A percentile compares a stretch with the other conserved stretches of the same genome.
Evolutionary conservation across 306 rosid species (phyloP).

Genomic region (Geum urbanum): DNA sequence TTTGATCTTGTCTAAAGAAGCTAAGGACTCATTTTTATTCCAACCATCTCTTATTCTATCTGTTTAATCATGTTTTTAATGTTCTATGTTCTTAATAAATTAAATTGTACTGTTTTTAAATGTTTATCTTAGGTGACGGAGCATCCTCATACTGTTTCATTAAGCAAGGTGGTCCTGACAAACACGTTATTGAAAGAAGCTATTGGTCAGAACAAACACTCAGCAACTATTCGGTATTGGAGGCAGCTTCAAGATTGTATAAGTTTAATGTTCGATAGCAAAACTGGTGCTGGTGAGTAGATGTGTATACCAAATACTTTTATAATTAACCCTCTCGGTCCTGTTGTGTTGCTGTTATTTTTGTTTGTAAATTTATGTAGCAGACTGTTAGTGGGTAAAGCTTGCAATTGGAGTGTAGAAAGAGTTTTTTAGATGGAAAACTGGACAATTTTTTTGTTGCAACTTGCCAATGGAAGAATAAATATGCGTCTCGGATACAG

Average conservation of each 20-base stretch:
- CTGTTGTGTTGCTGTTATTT: neutral
- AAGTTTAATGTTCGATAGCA: conserved; percentile 66
- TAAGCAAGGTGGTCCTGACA: conserved; percentile 63
- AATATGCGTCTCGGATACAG: neutral
- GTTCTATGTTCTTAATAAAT: conserved; percentile 17
- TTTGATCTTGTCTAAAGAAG: neutral
- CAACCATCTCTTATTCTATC: conserved; percentile 3
- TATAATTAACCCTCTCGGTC: neutral
- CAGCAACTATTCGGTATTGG: conserved; percentile 50
- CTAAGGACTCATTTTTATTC: neutral
- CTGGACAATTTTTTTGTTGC: neutral
- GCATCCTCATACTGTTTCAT: conserved; percentile 79
- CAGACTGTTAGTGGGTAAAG: neutral
- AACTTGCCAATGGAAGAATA: neutral
- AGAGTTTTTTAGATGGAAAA: neutral
- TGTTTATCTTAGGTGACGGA: conserved; percentile 64
- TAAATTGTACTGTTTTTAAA: neutral
- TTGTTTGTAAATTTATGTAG: neutral
- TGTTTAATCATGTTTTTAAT: conserved; percentile 1
- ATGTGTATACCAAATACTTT: conserved; percentile 12
- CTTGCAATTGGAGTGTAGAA: neutral
- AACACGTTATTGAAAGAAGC: conserved; percentile 62
- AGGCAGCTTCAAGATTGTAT: conserved; percentile 81
- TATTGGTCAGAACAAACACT: conserved; percentile 38
- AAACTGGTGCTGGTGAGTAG: conserved; percentile 55